Base-by-base conservation (phyloP, 768 basidiomycete genomes). In the Tricholoma saponaceum region DNA sequence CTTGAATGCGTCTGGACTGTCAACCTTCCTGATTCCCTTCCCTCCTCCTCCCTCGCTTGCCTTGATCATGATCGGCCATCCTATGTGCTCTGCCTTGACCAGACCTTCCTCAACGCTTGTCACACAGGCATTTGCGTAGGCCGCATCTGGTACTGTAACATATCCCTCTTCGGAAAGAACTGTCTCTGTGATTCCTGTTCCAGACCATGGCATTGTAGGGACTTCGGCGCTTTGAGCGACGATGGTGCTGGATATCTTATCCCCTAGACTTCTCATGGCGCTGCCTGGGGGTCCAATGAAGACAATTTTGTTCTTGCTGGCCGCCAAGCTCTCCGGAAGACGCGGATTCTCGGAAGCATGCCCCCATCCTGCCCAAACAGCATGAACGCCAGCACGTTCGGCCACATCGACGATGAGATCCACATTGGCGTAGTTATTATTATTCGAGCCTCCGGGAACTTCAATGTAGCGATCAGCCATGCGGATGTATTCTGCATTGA, bases 331-430 rank as follows among this genome's bases (percentile, higher is more conserved):
- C 71, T 99, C 97, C 0, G 97, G 97, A 20, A 99, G 76, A 54
- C 95, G 87, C 0, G 97, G 97, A 72, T 99, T 99, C 73, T 99
- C 97, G 2, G 97, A 98, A 25, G 97, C 97, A 72, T 99, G 97
- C 51, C 97, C 97, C 97, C 97, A 99, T 57, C 97, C 97, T 33
- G 97, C 97, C 97, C 97, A 99, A 23, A 99, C 97, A 44, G 97
- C 97, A 68, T 99, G 97, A 1, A 98, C 97, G 30, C 95, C 97
- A 20, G 94, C 83, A 62, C 97, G 88, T 74, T 99, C 95, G 43
- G 97, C 97, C 57, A 99, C 86, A 69, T 99, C 97, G 58, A 98
- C 92, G 67, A 99, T 98, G 67, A 97, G 87, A 68, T 99, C 97
- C 66, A 99, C 97, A 71, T 99, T 99, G 64, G 97, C 97, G 68